Evolutionary conservation across 306 rosid species (phyloP).

Genomic region (Albizia julibrissin): DNA sequence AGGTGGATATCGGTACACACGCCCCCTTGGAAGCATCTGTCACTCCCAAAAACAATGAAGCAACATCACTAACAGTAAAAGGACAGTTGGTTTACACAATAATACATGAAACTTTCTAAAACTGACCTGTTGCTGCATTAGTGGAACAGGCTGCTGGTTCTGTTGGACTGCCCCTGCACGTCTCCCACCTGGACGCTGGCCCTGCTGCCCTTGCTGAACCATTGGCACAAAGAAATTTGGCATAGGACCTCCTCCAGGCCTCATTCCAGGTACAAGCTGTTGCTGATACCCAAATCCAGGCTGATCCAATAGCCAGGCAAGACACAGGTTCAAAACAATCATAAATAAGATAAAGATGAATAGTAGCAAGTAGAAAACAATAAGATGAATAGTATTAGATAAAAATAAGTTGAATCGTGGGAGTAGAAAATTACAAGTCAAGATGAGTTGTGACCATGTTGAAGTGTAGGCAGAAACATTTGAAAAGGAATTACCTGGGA

Average conservation of each 20-base stretch:
- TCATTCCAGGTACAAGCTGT: conserved; percentile 97
- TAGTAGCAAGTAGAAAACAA: not conserved
- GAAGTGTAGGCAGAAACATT: not conserved
- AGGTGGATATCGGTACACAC: conserved; percentile 81
- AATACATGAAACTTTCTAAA: conserved; percentile 17
- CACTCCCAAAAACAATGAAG: conserved; percentile 25
- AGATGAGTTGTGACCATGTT: not conserved
- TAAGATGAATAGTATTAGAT: not conserved
- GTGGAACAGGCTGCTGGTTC: conserved; percentile 82
- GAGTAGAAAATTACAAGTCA: not conserved
- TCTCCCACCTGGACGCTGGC: conserved; percentile 96
- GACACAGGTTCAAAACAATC: not conserved
- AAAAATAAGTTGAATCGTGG: too few relatives aligned
- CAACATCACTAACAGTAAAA: not conserved
- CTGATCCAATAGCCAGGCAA: conserved; percentile 44
- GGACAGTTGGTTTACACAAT: not conserved
- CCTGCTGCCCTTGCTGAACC: conserved; percentile 98
- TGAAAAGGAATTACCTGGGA: conserved; percentile 69
- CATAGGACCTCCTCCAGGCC: conserved; percentile 97
- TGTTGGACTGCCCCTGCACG: conserved; percentile 84
- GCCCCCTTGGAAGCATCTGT: conserved; percentile 95
- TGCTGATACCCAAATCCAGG: conserved; percentile 98
- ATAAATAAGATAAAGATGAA: conserved; percentile 3
- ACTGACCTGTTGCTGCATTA: conserved; percentile 91
- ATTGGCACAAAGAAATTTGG: conserved; percentile 94